Percentiles rank a stretch among this genome's conserved stretches.
Conservation (phyloP, 1,139 yeast species). For the Blastobotrys ciferrii region DNA sequence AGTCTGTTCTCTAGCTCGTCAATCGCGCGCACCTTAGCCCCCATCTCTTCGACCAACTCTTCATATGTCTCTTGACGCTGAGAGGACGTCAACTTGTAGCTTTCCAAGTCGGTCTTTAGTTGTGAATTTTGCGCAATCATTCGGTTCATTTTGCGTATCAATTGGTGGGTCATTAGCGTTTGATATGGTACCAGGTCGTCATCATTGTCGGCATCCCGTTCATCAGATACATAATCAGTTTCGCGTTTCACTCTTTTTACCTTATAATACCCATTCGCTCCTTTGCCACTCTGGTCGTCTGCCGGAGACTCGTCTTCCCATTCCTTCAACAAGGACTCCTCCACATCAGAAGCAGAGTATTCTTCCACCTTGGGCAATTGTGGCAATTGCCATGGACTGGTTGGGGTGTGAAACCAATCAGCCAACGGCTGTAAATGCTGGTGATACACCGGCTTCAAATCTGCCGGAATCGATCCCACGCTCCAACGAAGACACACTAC, state of each 20-base stretch:
- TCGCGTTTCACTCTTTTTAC: slow-evolving; percentile 66
- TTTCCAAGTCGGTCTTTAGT: slow-evolving; percentile 34
- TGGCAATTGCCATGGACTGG: slow-evolving; percentile 72
- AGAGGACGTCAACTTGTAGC: slow-evolving; percentile 35
- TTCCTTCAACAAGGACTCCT: slow-evolving; percentile 72
- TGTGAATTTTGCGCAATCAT: slow-evolving; percentile 23
- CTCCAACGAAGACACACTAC: slow-evolving; percentile 78
- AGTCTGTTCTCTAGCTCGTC: slow-evolving; percentile 27
- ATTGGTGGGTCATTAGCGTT: slow-evolving; percentile 50
- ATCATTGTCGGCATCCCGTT: slow-evolving; percentile 3
- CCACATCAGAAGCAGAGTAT: slow-evolving; percentile 71
- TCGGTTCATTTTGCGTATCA: slow-evolving; percentile 41
- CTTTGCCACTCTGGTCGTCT: slow-evolving; percentile 23
- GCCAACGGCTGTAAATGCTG: slow-evolving; percentile 62
- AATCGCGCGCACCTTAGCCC: slow-evolving; percentile 35
- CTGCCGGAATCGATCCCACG: slow-evolving; percentile 83
- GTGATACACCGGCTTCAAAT: slow-evolving; percentile 69
- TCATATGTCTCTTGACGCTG: slow-evolving; percentile 38
- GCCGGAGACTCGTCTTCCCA: slow-evolving; percentile 42
- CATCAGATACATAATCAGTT: slow-evolving; percentile 19
- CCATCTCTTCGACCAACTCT: slow-evolving; percentile 43
- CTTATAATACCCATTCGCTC: slow-evolving; percentile 52
- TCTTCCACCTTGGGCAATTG: slow-evolving; percentile 62
- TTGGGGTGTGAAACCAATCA: slow-evolving; percentile 51
- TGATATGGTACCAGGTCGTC: slow-evolving; percentile 41